Percentiles rank a stretch among this genome's conserved stretches.
Evolutionary conservation across 2,329 filamentous ascomycete species (phyloP).

Genomic region (Colletotrichum theobromicola): DNA sequence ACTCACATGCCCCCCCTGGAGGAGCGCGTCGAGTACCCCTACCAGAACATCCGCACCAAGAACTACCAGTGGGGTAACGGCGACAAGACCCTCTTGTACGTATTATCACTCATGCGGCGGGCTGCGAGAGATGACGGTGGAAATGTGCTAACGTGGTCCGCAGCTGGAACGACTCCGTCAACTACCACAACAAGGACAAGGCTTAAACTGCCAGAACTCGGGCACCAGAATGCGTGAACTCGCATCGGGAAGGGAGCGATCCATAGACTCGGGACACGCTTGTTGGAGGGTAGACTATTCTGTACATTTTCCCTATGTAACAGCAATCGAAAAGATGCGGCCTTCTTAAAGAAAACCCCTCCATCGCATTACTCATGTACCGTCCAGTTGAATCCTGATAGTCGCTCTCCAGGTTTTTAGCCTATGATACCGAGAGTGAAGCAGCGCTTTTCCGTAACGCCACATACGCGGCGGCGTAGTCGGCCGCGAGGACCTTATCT

Average conservation of each 20-base stretch:
- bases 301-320: constrained; percentile 32
- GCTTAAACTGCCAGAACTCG: constrained; percentile 27
- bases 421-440: constrained; percentile 6
- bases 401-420: background rate
- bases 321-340: constrained; percentile 16
- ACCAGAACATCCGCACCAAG: constrained; percentile 97
- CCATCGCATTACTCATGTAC: background rate
- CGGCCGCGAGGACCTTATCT: constrained; percentile 67
- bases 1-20: constrained; percentile 83
- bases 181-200: constrained; percentile 97
- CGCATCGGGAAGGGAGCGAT: constrained; percentile 2
- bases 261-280: constrained; percentile 16
- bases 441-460: constrained; percentile 50
- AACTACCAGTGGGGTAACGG: constrained; percentile 96
- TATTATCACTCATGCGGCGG: constrained; percentile 24
- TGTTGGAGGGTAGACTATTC: constrained; percentile 19
- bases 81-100: constrained; percentile 84
- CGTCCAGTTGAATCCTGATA: background rate
- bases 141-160: constrained; percentile 23
- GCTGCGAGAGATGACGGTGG: background rate
- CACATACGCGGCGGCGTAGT: constrained; percentile 70
- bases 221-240: background rate
- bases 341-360: background rate
- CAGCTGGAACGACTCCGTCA: constrained; percentile 94
- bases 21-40: constrained; percentile 91